Evolutionary conservation across 192 early-diverging fungal genomes (phyloP).

Genomic region (Coemansia sp.): DNA sequence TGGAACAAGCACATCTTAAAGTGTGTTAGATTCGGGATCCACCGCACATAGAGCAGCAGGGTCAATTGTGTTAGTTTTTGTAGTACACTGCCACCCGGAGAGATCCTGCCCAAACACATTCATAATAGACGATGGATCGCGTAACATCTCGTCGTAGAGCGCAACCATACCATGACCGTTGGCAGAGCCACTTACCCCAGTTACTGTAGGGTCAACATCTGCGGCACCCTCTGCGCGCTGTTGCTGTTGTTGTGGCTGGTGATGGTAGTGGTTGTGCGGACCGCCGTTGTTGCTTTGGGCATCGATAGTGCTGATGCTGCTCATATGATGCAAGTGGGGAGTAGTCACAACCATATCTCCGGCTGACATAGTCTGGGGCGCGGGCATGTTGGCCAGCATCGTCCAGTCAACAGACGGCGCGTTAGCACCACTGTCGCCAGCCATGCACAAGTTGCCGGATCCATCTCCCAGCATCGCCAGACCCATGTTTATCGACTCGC

Average conservation of each 20-base stretch:
- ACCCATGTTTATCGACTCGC: slow-evolving; percentile 28
- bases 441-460: slow-evolving; percentile 19
- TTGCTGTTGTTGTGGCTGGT: slow-evolving; percentile 20
- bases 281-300: slow-evolving; percentile 10
- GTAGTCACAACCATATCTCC: slow-evolving; percentile 25
- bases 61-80: slow-evolving; percentile 56
- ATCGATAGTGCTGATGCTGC: slow-evolving; percentile 28
- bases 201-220: slow-evolving; percentile 12
- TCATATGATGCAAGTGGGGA: slow-evolving; percentile 40
- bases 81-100: slow-evolving; percentile 53
- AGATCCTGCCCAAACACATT: slow-evolving; percentile 51
- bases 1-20: slow-evolving; percentile 15
- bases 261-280: slow-evolving; percentile 6
- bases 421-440: slow-evolving; percentile 16
- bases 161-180: slow-evolving; percentile 35
- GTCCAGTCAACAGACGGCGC: slow-evolving; percentile 45
- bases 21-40: slow-evolving; percentile 46
- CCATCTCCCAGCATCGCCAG: slow-evolving; percentile 44
- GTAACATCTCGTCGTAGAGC: slow-evolving; percentile 53
- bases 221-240: slow-evolving; percentile 23
- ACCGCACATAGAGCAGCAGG: slow-evolving; percentile 56
- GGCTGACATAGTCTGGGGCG: slow-evolving; percentile 13
- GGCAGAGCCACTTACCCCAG: slow-evolving; percentile 6
- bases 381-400: slow-evolving; percentile 45
- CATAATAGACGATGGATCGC: slow-evolving; percentile 54